phyloP scores from a whole-genome alignment of 805 yeast species.

The Pichia nanzhaoensis region DNA sequence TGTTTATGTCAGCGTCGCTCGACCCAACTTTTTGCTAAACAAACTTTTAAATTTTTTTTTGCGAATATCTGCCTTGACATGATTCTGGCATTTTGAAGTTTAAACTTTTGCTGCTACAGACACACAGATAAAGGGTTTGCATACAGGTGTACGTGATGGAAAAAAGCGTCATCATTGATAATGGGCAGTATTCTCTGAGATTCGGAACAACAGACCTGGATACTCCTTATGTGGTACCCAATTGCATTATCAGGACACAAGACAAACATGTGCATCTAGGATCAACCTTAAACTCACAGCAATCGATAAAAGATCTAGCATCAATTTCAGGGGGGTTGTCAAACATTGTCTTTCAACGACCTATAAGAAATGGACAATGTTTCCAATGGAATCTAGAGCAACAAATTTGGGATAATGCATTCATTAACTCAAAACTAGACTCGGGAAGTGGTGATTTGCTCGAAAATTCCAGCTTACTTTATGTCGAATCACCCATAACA shows the following conservation, averaged over 20 bases:
- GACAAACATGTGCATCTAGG: slow-evolving; percentile 73
- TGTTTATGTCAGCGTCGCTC: background rate
- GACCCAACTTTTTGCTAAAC: no score
- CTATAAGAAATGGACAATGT: slow-evolving; percentile 83
- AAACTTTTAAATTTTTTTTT: no score
- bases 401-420: slow-evolving; percentile 81
- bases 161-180: slow-evolving; percentile 63
- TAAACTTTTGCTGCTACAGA: no score
- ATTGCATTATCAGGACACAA: slow-evolving; percentile 65
- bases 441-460: slow-evolving; percentile 33
- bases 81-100: no score
- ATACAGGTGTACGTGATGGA: background rate
- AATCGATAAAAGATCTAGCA: slow-evolving; percentile 48
- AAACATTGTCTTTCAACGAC: slow-evolving; percentile 67
- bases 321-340: slow-evolving; percentile 29
- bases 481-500: slow-evolving; percentile 78
- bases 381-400: slow-evolving; percentile 88
- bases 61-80: no score
- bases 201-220: slow-evolving; percentile 43
- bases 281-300: slow-evolving; percentile 39
- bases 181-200: slow-evolving; percentile 83
- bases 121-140: no score
- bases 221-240: slow-evolving; percentile 50
- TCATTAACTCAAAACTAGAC: slow-evolving; percentile 35
- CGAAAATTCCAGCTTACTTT: slow-evolving; percentile 49